Conservation (phyloP, 2,329 filamentous ascomycete species). For the Didymella glomerata region DNA sequence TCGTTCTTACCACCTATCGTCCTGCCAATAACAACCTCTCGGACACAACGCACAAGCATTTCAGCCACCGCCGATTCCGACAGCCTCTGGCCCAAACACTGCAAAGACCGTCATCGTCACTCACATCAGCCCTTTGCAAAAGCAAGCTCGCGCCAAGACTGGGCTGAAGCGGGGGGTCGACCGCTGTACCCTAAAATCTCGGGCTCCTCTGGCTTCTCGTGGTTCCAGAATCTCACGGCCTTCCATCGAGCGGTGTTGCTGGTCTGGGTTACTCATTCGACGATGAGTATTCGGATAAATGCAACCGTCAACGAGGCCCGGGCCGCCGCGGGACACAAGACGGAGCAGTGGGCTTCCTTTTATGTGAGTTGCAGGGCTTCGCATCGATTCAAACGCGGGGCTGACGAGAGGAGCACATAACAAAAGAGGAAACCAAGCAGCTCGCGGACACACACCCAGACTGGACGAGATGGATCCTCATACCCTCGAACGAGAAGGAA, state of each 20-base stretch:
- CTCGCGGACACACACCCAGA: slow-evolving; percentile 49
- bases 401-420: slow-evolving; percentile 48
- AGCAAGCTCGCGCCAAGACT: slow-evolving; percentile 48
- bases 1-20: slow-evolving; percentile 33
- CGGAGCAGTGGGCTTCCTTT: slow-evolving; percentile 51
- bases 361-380: slow-evolving; percentile 42
- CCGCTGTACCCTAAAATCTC: slow-evolving; percentile 50
- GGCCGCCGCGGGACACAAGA: slow-evolving; percentile 47
- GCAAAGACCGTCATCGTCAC: slow-evolving; percentile 44
- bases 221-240: slow-evolving; percentile 41
- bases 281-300: slow-evolving; percentile 52
- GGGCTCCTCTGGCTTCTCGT: slow-evolving; percentile 45
- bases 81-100: slow-evolving; percentile 49
- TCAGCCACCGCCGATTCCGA: slow-evolving; percentile 52
- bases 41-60: slow-evolving; percentile 51
- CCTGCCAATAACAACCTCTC: slow-evolving; percentile 45
- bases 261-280: slow-evolving; percentile 31
- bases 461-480: slow-evolving; percentile 50
- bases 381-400: slow-evolving; percentile 21
- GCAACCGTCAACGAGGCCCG: slow-evolving; percentile 49
- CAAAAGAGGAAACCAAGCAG: slow-evolving; percentile 49
- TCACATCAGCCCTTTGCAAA: slow-evolving; percentile 51
- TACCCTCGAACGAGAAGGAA: slow-evolving; percentile 50
- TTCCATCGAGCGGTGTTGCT: slow-evolving; percentile 34
- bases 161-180: slow-evolving; percentile 49